Evolutionary conservation across 1,139 yeast species (phyloP).

Genomic region (Suhomyces chickasaworum): DNA sequence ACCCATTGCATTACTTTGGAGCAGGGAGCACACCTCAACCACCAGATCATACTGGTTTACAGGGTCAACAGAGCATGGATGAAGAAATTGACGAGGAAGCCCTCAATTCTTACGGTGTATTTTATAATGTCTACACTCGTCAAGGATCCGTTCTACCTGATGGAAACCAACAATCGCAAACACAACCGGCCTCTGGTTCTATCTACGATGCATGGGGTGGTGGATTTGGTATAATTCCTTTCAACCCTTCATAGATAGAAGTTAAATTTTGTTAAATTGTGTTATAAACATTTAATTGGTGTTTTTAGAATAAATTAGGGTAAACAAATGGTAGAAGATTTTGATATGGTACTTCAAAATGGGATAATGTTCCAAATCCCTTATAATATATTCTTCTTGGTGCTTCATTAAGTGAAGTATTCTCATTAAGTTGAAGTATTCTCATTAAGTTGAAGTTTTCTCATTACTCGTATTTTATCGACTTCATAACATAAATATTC

Average conservation of each 20-base stretch:
- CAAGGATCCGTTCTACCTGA: constrained; percentile 38
- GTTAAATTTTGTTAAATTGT: background rate
- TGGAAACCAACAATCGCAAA: constrained; percentile 18
- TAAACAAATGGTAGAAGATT: too few species aligned
- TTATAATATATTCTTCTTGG: too few species aligned
- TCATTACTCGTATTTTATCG: too few species aligned
- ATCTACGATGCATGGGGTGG: constrained; percentile 26
- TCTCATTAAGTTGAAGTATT: too few species aligned
- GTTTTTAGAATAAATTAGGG: background rate
- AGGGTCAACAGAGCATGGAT: constrained; percentile 16
- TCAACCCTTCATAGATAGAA: constrained; percentile 33
- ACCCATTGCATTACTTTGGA: constrained; percentile 43
- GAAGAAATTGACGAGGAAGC: constrained; percentile 40
- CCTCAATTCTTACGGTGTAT: constrained; percentile 37
- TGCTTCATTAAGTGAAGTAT: too few species aligned
- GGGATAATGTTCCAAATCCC: too few species aligned
- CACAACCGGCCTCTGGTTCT: constrained; percentile 16
- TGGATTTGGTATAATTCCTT: constrained; percentile 37
- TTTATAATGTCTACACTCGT: constrained; percentile 38
- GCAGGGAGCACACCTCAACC: constrained; percentile 25
- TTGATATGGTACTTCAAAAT: too few species aligned
- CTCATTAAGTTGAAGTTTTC: too few species aligned
- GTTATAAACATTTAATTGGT: constrained; percentile 1
- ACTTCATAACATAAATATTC: too few species aligned
- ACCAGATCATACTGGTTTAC: constrained; percentile 11